A percentile compares a stretch with the other conserved stretches of the same genome.
Conservation (phyloP, 495 filamentous ascomycete genomes). For the Hypoxylon lenormandii region DNA sequence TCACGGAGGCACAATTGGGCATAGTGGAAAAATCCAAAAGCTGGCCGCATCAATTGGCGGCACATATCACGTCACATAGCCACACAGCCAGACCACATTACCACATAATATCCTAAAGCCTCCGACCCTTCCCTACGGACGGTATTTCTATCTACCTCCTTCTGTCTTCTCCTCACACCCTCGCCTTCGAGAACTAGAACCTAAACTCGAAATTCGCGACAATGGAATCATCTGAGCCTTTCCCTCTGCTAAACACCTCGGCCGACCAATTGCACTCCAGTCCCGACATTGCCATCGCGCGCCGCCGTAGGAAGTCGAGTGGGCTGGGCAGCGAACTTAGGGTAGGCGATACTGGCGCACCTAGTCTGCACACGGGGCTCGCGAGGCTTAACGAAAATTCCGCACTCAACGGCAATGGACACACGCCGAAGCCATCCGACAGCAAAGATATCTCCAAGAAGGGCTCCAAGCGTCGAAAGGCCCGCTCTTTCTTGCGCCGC, state of each 20-base stretch:
- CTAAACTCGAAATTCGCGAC: conserved; percentile 13
- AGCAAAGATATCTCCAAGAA: conserved; percentile 51
- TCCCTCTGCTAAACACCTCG: conserved; percentile 60
- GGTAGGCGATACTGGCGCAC: conserved; percentile 64
- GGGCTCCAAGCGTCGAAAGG: conserved; percentile 68
- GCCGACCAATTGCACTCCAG: conserved; percentile 55
- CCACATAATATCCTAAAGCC: conserved; percentile 8
- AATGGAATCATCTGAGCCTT: conserved; percentile 58
- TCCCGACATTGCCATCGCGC: conserved; percentile 49
- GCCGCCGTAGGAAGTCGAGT: conserved; percentile 63
- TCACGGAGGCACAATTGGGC: conserved; percentile 22
- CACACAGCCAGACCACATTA: too few species aligned
- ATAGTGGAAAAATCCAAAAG: conserved; percentile 8
- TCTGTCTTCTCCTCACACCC: neutral
- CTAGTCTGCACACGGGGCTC: conserved; percentile 58
- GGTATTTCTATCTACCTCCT: conserved; percentile 1
- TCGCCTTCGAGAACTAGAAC: conserved; percentile 10
- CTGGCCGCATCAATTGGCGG: conserved; percentile 18
- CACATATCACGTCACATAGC: conserved; percentile 1
- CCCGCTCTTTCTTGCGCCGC: conserved; percentile 71
- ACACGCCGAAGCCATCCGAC: conserved; percentile 17
- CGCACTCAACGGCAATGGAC: conserved; percentile 3
- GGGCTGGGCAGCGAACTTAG: conserved; percentile 58
- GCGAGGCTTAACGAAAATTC: conserved; percentile 49
- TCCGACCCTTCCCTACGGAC: conserved; percentile 14